Conservation (phyloP, 1,139 yeast species). For the Geotrichum armillariae region DNA sequence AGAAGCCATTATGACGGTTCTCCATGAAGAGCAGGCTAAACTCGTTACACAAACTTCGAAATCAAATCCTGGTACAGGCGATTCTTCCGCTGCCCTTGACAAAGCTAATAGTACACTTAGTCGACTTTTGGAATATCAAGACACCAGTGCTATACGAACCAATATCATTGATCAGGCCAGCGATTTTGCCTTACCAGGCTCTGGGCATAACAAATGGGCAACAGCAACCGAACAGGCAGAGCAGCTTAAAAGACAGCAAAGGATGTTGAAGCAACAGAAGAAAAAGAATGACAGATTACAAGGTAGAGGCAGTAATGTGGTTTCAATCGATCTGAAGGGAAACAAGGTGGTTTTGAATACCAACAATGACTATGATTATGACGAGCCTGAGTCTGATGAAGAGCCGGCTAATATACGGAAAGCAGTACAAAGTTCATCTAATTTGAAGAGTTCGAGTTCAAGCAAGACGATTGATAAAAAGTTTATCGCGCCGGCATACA, state of each 20-base stretch:
- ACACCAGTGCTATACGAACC: slow-evolving; percentile 84
- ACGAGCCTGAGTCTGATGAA: slow-evolving; percentile 28
- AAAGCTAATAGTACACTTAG: slow-evolving; percentile 75
- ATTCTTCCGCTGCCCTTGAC: slow-evolving; percentile 42
- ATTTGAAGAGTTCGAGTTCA: neutral
- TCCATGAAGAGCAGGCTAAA: slow-evolving; percentile 34
- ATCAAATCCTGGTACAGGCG: slow-evolving; percentile 28
- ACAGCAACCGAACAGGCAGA: slow-evolving; percentile 86
- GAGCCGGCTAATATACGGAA: slow-evolving; percentile 24
- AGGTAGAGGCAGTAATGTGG: slow-evolving; percentile 72
- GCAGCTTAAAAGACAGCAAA: slow-evolving; percentile 77
- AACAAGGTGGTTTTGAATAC: slow-evolving; percentile 62
- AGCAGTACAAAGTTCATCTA: neutral
- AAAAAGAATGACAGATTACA: slow-evolving; percentile 43
- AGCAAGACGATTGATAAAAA: slow-evolving; percentile 32
- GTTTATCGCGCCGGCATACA: slow-evolving; percentile 37
- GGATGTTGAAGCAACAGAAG: slow-evolving; percentile 58
- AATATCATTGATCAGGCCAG: slow-evolving; percentile 91
- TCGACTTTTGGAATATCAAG: slow-evolving; percentile 75
- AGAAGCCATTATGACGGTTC: slow-evolving; percentile 49
- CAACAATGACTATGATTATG: slow-evolving; percentile 33
- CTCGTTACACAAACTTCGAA: slow-evolving; percentile 34
- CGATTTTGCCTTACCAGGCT: slow-evolving; percentile 64
- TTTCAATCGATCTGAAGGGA: slow-evolving; percentile 75
- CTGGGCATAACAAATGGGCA: slow-evolving; percentile 72